Base-by-base conservation (phyloP, 140 eudicot genomes). In the Stevia rebaudiana region DNA sequence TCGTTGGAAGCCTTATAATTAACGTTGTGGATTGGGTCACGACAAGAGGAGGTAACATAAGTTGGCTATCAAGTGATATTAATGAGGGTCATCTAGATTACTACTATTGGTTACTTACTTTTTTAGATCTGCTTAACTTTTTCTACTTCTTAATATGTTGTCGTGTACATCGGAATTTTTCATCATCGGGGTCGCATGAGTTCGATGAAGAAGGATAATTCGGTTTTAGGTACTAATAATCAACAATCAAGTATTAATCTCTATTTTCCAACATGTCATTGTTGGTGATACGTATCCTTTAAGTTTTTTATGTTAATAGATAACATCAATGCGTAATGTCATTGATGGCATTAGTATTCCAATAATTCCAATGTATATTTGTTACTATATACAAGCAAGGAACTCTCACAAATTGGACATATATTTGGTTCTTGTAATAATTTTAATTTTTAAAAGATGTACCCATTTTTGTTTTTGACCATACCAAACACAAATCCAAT, bases 11-110 rank as follows among this genome's bases (percentile, higher is more conserved):
- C 22, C 17, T 62, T 25, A 25, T 76, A 46, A 35, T 76, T 8
- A 48, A 53, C 4, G 33, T 69, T 43, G 68, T 69, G 37, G 57
- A 69, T 19, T 11, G 6, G 39, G 50, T 63, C 47, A 62, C 72
- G 0, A 16, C 36, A 16, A 25, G 10, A 44, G 76, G 72, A 0
- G 73, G 68, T 9, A 55, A 39, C 17, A 53, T 21, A 22, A 76
- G 73, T 47, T 76, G 81, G 81, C 24, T 76, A 42, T 17, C 76
- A 3, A 61, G 66, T 37, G 63, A 69, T 49, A 60, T 76, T 16
- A 76, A 76, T 28, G 33, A 44, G 67, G 81, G 76, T 11, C 72
- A 70, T 7, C 2, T 50, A 11, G 76, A 76, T 35, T 69, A 76
- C 48, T 76, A 62, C 30, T 76, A 76, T 44, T 70, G 76, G 73